Evolutionary conservation across 192 early-diverging fungal species (phyloP).

Genomic region (Mortierella hygrophila): DNA sequence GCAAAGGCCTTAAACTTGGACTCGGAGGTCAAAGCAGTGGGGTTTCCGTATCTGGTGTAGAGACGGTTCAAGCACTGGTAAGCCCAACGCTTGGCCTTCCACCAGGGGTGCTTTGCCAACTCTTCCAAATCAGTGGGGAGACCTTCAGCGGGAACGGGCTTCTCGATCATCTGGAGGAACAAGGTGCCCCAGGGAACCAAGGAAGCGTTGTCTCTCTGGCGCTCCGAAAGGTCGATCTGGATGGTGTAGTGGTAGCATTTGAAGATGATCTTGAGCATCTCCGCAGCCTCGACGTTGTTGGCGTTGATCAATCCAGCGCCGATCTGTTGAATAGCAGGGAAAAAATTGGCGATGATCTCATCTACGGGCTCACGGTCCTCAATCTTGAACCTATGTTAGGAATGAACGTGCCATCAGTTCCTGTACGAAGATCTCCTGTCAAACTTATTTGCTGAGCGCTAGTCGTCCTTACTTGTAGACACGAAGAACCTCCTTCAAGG

Average conservation of each 20-base stretch:
- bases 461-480: slow-evolving; percentile 76
- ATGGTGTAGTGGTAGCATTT: slow-evolving; percentile 86
- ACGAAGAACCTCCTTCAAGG: slow-evolving; percentile 85
- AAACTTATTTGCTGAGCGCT: background rate
- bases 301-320: slow-evolving; percentile 72
- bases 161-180: slow-evolving; percentile 86
- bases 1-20: slow-evolving; percentile 76
- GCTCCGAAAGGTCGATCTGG: slow-evolving; percentile 69
- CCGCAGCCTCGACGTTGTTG: slow-evolving; percentile 80
- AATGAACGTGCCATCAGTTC: background rate
- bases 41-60: slow-evolving; percentile 79
- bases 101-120: slow-evolving; percentile 85
- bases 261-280: slow-evolving; percentile 86
- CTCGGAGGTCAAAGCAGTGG: slow-evolving; percentile 66
- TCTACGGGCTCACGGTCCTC: slow-evolving; percentile 75
- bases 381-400: slow-evolving; percentile 62
- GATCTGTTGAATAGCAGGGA: slow-evolving; percentile 85
- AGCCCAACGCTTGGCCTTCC: slow-evolving; percentile 98
- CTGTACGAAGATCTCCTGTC: background rate
- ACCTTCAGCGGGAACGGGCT: slow-evolving; percentile 67
- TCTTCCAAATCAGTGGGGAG: slow-evolving; percentile 77
- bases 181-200: slow-evolving; percentile 92
- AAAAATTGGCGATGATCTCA: slow-evolving; percentile 80
- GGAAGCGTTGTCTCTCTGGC: slow-evolving; percentile 73
- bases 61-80: slow-evolving; percentile 88